Evolutionary conservation across 2,329 filamentous ascomycete genomes (phyloP).

Genomic region (Penicillium sp.): DNA sequence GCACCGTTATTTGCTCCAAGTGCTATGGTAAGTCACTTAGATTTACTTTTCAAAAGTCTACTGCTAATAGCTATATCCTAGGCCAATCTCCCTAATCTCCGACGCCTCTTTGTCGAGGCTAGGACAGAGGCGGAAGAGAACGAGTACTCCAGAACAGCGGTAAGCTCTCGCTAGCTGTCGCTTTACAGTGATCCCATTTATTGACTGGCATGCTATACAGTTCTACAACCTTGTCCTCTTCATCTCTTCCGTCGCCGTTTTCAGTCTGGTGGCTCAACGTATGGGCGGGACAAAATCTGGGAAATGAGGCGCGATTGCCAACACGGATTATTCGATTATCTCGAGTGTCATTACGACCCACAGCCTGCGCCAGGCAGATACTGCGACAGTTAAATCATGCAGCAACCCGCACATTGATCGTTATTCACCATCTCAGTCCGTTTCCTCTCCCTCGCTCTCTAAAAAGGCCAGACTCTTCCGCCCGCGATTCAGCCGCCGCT

Average conservation of each 20-base stretch:
- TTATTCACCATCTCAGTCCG: slow-evolving; percentile 32
- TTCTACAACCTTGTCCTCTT: slow-evolving; percentile 97
- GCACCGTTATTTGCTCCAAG: slow-evolving; percentile 7
- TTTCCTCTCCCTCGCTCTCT: slow-evolving; percentile 60
- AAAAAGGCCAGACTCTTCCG: slow-evolving; percentile 50
- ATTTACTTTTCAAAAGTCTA: no score
- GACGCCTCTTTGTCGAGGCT: slow-evolving; percentile 89
- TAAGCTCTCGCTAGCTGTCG: slow-evolving; percentile 44
- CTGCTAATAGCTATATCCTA: no score
- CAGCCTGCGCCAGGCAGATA: no score
- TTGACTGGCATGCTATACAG: no score
- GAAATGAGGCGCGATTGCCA: no score
- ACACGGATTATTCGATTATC: no score
- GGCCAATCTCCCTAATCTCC: slow-evolving; percentile 71
- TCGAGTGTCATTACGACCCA: slow-evolving; percentile 4
- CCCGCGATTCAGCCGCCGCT: slow-evolving; percentile 35
- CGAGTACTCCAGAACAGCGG: slow-evolving; percentile 84
- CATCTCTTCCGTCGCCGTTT: slow-evolving; percentile 89
- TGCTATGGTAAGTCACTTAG: no score
- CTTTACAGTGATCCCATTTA: no score
- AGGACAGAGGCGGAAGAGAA: slow-evolving; percentile 88
- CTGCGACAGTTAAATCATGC: no score
- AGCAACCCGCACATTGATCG: no score
- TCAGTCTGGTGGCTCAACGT: slow-evolving; percentile 83
- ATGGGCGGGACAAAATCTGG: slow-evolving; percentile 48